Base-by-base conservation (phyloP, 2,329 filamentous ascomycete species). In the Fusarium veterinarium region DNA sequence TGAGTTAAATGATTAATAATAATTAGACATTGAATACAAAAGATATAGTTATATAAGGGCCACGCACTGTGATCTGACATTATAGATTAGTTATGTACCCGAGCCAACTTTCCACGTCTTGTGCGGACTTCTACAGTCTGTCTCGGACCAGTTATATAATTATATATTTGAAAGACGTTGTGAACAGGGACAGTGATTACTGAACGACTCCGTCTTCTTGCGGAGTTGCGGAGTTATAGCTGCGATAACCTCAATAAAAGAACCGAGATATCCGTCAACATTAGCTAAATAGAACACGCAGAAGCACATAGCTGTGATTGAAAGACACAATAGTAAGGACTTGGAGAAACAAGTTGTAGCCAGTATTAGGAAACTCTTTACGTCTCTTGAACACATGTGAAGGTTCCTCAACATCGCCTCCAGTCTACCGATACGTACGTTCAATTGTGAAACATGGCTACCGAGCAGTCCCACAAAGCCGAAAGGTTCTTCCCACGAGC, bases 401-500 rank as follows among this genome's bases (percentile, higher is more conserved):
- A 9, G 6, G 19, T n/a, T 7, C 6, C 16, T n/a, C 1, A 31
- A 31, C 19, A 31, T 48, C 45, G 1, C 28, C 20, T 48, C 3
- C 4, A 6, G 19, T 6, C 6, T 30, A 8, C 45, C 2, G 9
- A 30, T 30, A 48, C 19, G 3, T n/a, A 16, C 20, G 13, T n/a
- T 4, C 6, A 16, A n/a, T 31, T 30, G 5, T 10, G 4, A 48
- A 17, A n/a, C 4, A 48, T 48, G 20, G 20, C 28, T 17, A 4
- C 9, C 6, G 45, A 30, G 6, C 19, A n/a, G 10, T n/a, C 14
- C 9, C 14, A n/a, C 6, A 12, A 8, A 17, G 28, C 14, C 19
- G 2, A n/a, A 48, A n/a, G 2, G 8, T 19, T 17, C 6, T 17
- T 63, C 12, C 60, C 56, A 4, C 37, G 31, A 8, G 78, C 82